Evolutionary conservation across 2,329 filamentous ascomycete species (phyloP).

Genomic region (Botrytis paeoniae): DNA sequence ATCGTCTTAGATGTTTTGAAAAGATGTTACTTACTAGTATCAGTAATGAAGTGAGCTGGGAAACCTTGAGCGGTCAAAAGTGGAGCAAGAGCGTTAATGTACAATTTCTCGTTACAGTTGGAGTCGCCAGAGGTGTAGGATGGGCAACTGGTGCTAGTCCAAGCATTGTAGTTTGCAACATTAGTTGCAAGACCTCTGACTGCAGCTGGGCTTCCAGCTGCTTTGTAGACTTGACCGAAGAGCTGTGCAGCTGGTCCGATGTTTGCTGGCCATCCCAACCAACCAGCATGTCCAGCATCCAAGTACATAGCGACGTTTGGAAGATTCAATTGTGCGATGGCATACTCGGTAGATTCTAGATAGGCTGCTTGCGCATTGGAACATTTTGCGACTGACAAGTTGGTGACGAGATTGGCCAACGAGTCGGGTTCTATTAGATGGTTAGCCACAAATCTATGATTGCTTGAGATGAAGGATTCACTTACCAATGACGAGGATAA

Average conservation of each 20-base stretch:
- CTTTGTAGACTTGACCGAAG: slow-evolving; percentile 47
- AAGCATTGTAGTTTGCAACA: slow-evolving; percentile 58
- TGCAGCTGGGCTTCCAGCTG: slow-evolving; percentile 45
- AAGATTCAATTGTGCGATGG: slow-evolving; percentile 54
- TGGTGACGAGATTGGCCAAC: slow-evolving; percentile 61
- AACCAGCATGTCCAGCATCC: slow-evolving; percentile 62
- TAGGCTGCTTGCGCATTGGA: slow-evolving; percentile 53
- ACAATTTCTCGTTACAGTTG: slow-evolving; percentile 53
- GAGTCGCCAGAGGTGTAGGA: slow-evolving; percentile 43
- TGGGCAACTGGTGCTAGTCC: slow-evolving; percentile 45
- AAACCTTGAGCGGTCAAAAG: slow-evolving; percentile 47
- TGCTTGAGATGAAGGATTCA: slow-evolving; percentile 8
- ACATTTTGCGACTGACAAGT: slow-evolving; percentile 53
- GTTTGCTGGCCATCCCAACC: slow-evolving; percentile 63
- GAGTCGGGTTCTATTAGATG: slow-evolving; percentile 54
- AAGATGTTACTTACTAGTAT: slow-evolving; percentile 43
- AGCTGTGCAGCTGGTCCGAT: slow-evolving; percentile 49
- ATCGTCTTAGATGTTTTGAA: not conserved
- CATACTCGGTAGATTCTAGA: slow-evolving; percentile 54
- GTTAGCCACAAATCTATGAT: not conserved
- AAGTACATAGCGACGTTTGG: slow-evolving; percentile 62
- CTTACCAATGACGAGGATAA: slow-evolving; percentile 49
- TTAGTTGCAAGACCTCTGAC: slow-evolving; percentile 55
- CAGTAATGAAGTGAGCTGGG: slow-evolving; percentile 54
- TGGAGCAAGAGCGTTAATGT: slow-evolving; percentile 50